Base-by-base conservation (phyloP, 2,329 filamentous ascomycete species). In the Fusarium odoratissimum region DNA sequence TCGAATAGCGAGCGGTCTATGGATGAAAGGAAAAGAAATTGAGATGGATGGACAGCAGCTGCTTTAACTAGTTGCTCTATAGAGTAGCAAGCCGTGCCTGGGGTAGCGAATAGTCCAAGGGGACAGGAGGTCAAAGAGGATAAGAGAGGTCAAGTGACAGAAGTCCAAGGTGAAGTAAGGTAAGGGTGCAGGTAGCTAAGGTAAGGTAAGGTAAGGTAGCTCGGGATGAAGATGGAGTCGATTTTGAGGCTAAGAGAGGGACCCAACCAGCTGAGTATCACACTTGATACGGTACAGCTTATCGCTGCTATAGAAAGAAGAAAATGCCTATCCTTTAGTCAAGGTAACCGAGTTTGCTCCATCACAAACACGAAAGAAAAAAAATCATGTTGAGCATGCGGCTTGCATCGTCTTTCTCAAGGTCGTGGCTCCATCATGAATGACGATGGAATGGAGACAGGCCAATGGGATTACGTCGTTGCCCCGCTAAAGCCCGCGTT, bases 381-480 rank as follows among this genome's bases (percentile, higher is more conserved):
- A 62, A 62, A 70, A 49, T 38, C 38, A 59, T 49, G 30, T 55
- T 57, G 40, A 74, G 54, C 71, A 64, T 65, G 69, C 75, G 75
- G 73, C 75, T 77, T 76, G 71, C 73, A 75, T 77, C 75, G 75
- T 77, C 75, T 73, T 72, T 75, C 63, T 62, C 63, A 54, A 44
- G 60, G 60, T 66, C 73, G 66, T 67, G 75, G 75, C 73, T 77
- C 75, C 75, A 76, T 76, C 69, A 74, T 65, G 74, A 75, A 77
- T 77, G 75, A 69, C 73, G 75, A 76, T 76, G 41, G 64, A 73
- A 71, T 75, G 69, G 66, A 75, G 38, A 51, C 55, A 60, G 44
- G 25, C 75, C 75, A 77, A 77, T 77, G 62, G 63, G 28, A 67
- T 65, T 48, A 58, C 64, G 63, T 48, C 56, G 38, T 57, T 64